These are phyloP conservation scores for Puccinia hordei DNA, from an alignment of 1,284 basidiomycete species.

Conservation along the genomic window DNA sequence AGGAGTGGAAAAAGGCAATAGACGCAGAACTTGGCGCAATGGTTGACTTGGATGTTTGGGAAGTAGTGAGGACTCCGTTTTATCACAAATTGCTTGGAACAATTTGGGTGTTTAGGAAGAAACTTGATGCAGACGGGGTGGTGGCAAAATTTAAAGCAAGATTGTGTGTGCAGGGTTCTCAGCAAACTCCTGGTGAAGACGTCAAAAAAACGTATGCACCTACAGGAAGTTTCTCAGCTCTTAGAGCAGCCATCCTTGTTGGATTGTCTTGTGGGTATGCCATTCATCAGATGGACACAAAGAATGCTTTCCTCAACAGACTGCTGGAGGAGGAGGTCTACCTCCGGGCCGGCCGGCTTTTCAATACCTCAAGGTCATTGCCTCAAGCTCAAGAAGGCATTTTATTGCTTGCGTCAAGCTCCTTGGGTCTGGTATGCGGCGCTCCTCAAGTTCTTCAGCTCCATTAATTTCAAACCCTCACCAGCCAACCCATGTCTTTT, in stretches of 20 bases:
- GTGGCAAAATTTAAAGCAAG: slow-evolving; percentile 1
- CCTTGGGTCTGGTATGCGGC: background rate
- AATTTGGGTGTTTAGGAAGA: slow-evolving; percentile 7
- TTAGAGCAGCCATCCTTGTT: background rate
- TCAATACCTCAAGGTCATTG: background rate
- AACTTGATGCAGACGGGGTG: background rate
- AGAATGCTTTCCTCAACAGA: background rate
- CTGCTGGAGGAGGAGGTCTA: background rate
- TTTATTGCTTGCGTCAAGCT: background rate
- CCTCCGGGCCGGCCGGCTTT: background rate
- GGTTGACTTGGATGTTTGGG: background rate
- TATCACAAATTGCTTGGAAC: background rate
- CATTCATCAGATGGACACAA: background rate
- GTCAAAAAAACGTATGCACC: background rate
- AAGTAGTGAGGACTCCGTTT: background rate
- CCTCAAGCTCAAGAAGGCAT: background rate
- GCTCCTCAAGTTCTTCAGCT: background rate
- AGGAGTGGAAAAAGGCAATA: background rate
- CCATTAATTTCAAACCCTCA: background rate
- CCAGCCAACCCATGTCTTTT: background rate
- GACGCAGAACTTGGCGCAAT: background rate
- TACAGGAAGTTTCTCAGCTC: background rate
- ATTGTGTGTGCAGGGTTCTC: background rate
- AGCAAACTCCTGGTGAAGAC: background rate
- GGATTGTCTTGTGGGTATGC: background rate